These are phyloP conservation scores for Lignosus rhinocerotis DNA, from an alignment of 1,284 basidiomycete species.

Conservation along the genomic window DNA sequence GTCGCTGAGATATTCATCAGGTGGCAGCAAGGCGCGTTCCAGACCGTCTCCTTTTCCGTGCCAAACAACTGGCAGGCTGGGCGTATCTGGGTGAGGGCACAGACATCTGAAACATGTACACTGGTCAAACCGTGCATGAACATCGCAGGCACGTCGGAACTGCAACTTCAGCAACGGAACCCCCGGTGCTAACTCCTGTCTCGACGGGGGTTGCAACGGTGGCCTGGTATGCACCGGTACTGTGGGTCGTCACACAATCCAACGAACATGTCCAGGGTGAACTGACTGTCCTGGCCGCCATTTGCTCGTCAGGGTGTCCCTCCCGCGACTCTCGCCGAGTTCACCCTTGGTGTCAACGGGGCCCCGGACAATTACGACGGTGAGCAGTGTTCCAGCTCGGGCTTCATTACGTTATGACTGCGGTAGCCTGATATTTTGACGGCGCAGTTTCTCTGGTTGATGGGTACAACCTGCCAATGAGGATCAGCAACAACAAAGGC, in stretches of 20 bases:
- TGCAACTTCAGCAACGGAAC: slow-evolving; percentile 42
- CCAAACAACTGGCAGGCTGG: slow-evolving; percentile 41
- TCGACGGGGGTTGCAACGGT: slow-evolving; percentile 47
- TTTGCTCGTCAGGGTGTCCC: slow-evolving; percentile 31
- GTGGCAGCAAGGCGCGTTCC: slow-evolving; percentile 36
- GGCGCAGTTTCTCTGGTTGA: slow-evolving; percentile 31
- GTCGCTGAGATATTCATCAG: slow-evolving; percentile 22
- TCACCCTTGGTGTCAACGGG: slow-evolving; percentile 36
- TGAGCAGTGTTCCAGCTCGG: slow-evolving; percentile 13
- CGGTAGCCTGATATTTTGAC: not conserved
- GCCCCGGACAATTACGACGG: slow-evolving; percentile 42
- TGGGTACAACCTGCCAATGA: slow-evolving; percentile 53
- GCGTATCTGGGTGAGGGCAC: slow-evolving; percentile 38
- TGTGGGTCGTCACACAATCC: slow-evolving; percentile 19
- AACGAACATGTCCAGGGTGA: too few relatives aligned
- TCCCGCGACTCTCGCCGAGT: slow-evolving; percentile 42
- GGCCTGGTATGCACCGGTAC: slow-evolving; percentile 47
- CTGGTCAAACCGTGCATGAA: too few relatives aligned
- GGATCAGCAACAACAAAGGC: slow-evolving; percentile 52
- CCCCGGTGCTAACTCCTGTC: slow-evolving; percentile 43
- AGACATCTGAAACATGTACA: too few relatives aligned
- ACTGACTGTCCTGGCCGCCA: not conserved
- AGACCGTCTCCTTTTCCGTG: slow-evolving; percentile 34
- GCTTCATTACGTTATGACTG: too few relatives aligned
- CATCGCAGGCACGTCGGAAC: slow-evolving; percentile 40